Conservation (phyloP, 179 eudicot species). For the Vitellaria paradoxa region DNA sequence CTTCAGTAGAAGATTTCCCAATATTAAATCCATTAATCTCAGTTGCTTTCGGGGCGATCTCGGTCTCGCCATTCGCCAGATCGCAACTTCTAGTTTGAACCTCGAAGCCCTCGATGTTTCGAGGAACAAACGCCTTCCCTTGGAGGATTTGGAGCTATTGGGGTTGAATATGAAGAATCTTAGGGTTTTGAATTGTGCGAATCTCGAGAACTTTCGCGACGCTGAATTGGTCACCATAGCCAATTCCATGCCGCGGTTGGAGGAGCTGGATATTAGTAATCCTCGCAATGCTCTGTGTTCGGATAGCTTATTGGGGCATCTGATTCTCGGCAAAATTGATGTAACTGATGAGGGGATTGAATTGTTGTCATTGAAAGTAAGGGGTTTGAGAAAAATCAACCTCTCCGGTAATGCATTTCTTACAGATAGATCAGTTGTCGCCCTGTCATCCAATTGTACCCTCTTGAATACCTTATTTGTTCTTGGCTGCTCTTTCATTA, state of each 20-base stretch:
- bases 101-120: constrained; percentile 26
- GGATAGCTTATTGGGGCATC: neutral
- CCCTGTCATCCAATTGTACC: neutral
- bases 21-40: constrained; percentile 23
- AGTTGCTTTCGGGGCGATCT: constrained; percentile 14
- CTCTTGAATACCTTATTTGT: neutral
- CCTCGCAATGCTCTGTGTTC: neutral
- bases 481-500: neutral
- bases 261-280: neutral
- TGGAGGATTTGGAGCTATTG: neutral
- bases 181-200: neutral
- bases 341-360: neutral
- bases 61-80: constrained; percentile 15
- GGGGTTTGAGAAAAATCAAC: neutral
- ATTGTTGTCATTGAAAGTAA: neutral
- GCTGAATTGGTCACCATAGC: neutral
- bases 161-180: constrained; percentile 5
- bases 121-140: neutral
- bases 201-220: neutral
- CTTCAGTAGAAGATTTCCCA: constrained; percentile 24
- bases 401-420: neutral
- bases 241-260: constrained; percentile 5
- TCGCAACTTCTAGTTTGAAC: constrained; percentile 24
- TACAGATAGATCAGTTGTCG: neutral
- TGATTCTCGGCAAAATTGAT: neutral